Evolutionary conservation across 2,329 filamentous ascomycete genomes (phyloP).

Genomic region (Penicillium sp.): DNA sequence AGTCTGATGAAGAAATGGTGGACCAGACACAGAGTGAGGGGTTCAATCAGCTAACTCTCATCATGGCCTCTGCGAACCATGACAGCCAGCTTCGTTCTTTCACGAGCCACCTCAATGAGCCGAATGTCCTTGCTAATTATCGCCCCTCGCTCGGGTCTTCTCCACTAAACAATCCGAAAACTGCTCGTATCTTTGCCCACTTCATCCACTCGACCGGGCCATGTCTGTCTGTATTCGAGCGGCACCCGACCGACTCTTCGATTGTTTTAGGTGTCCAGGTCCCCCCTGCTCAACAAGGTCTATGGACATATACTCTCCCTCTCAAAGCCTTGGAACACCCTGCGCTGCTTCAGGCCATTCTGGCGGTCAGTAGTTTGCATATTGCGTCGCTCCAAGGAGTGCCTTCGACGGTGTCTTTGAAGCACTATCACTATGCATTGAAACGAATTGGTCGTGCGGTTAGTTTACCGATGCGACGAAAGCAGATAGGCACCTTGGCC

Average conservation of each 20-base stretch:
- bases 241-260: conserved; percentile 74
- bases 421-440: conserved; percentile 88
- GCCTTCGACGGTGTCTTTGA: conserved; percentile 78
- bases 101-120: conserved; percentile 52
- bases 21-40: conserved; percentile 41
- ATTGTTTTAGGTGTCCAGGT: conserved; percentile 67
- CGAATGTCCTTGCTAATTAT: conserved; percentile 65
- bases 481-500: conserved; percentile 80
- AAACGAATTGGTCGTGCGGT: conserved; percentile 78
- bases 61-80: conserved; percentile 49
- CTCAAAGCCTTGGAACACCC: conserved; percentile 81
- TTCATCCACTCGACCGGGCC: conserved; percentile 89
- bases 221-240: conserved; percentile 83
- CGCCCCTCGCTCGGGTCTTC: conserved; percentile 67
- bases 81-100: conserved; percentile 55
- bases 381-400: conserved; percentile 79
- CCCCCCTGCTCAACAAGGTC: conserved; percentile 61
- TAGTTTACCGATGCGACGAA: conserved; percentile 68
- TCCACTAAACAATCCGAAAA: conserved; percentile 79
- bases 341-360: conserved; percentile 86
- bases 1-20: conserved; percentile 63
- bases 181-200: conserved; percentile 83
- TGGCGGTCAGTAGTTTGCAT: conserved; percentile 84
- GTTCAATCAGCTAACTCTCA: conserved; percentile 47
- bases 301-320: conserved; percentile 78